A percentile compares a stretch with the other conserved stretches of the same genome.
Evolutionary conservation across 352 stramenopile species (phyloP).

Genomic region (Globisporangium alternatum): DNA sequence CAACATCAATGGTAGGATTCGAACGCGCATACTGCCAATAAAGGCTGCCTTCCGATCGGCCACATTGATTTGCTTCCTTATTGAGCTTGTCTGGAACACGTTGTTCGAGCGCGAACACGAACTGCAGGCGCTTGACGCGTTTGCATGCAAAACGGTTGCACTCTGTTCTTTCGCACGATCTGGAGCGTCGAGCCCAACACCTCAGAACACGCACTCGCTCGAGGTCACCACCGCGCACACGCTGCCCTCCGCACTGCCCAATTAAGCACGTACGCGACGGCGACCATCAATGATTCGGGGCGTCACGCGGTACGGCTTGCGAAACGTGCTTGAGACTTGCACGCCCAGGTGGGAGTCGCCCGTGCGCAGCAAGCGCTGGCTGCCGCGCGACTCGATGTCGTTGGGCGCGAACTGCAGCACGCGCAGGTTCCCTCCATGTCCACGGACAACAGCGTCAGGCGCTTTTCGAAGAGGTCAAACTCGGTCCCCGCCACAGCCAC

Average conservation of each 20-base stretch:
- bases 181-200: no score
- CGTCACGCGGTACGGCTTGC: constrained; percentile 46
- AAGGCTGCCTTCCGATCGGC: no score
- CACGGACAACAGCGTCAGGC: constrained; percentile 62
- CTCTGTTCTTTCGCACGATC: no score
- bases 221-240: constrained; percentile 74
- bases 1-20: no score
- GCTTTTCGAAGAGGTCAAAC: constrained; percentile 79
- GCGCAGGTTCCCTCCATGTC: constrained; percentile 86
- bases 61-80: no score
- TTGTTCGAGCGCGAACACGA: no score
- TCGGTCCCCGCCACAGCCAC: constrained; percentile 74
- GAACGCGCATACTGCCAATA: no score
- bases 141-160: no score
- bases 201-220: constrained; percentile 75
- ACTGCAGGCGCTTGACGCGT: no score
- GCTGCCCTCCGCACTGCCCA: constrained; percentile 79
- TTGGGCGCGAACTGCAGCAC: constrained; percentile 84
- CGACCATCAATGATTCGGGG: constrained; percentile 21
- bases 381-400: constrained; percentile 84
- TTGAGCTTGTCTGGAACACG: no score
- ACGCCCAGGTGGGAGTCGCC: constrained; percentile 84
- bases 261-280: constrained; percentile 65
- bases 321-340: constrained; percentile 74
- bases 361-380: constrained; percentile 73